Percentiles rank a stretch among this genome's conserved stretches.
These are phyloP conservation scores for Colletotrichum sp. DNA, from an alignment of 2,329 filamentous ascomycete genomes.

Conservation along the genomic window DNA sequence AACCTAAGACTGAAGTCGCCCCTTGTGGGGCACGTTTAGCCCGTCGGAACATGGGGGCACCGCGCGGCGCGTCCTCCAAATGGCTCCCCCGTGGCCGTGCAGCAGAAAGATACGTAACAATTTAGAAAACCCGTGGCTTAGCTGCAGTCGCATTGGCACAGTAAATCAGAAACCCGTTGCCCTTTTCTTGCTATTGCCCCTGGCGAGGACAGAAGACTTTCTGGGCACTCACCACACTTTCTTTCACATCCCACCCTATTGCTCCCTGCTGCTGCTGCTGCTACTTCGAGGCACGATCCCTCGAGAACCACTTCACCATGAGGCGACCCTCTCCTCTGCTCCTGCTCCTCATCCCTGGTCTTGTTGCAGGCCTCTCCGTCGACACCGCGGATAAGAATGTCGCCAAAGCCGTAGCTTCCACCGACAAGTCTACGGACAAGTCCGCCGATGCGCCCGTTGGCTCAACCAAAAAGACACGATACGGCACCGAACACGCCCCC, in stretches of 20 bases:
- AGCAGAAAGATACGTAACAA: slow-evolving; percentile 20
- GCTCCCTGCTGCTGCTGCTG: background rate
- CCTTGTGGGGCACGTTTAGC: slow-evolving; percentile 5
- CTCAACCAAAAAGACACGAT: slow-evolving; percentile 37
- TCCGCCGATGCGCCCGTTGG: slow-evolving; percentile 25
- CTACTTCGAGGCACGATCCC: background rate
- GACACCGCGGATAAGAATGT: slow-evolving; percentile 25
- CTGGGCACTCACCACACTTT: background rate
- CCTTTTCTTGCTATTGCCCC: slow-evolving; percentile 3
- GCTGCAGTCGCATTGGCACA: slow-evolving; percentile 11
- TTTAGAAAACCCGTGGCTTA: slow-evolving; percentile 13
- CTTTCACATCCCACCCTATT: background rate
- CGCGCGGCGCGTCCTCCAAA: slow-evolving; percentile 12
- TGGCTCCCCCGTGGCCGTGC: slow-evolving; percentile 19
- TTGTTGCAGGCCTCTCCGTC: slow-evolving; percentile 47
- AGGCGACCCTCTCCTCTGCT: slow-evolving; percentile 61
- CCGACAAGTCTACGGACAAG: slow-evolving; percentile 26
- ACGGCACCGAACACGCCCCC: slow-evolving; percentile 75
- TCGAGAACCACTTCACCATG: slow-evolving; percentile 50
- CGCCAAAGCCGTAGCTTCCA: slow-evolving; percentile 29
- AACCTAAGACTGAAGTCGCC: background rate
- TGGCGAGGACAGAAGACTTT: background rate
- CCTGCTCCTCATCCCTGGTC: slow-evolving; percentile 63
- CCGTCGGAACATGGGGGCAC: slow-evolving; percentile 5
- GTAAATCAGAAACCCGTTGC: slow-evolving; percentile 8